Base-by-base conservation (phyloP, 2,329 filamentous ascomycete genomes). In the Arthroderma sp. region DNA sequence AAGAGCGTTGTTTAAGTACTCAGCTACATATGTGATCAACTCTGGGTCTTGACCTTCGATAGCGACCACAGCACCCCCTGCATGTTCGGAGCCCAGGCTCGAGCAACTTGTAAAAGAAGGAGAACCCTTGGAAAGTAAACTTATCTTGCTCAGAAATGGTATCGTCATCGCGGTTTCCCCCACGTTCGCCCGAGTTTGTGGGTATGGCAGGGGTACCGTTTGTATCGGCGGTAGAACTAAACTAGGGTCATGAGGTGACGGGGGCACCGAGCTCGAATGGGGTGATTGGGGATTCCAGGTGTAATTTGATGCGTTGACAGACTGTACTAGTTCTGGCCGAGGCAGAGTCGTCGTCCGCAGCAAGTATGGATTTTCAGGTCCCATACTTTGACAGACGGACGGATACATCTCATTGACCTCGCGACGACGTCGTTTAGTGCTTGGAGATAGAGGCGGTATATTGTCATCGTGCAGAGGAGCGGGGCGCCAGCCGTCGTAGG, bases 121-220 rank as follows among this genome's bases (percentile, higher is more conserved):
- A 49, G 86, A 86, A 62, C 96, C 88, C 60, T 83, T 84, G 15
- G 82, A 78, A 35, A 97, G 76, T 1, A 91, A 79, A 53, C 83
- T 82, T 64, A 95, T 81, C 70, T 95, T 95, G 62, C 83, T 83
- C 47, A 83, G 72, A 65, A 87, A 86, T 0, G 85, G 80, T 55
- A 93, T 86, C 25, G 78, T 82, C 83, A 87, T 88, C 59, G 91
- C 82, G 74, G 86, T 84, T 6, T 84, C 81, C 64, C 86, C 83
- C 21, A 86, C 73, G 53, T 66, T 77, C 62, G 71, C 63, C 73
- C 81, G 68, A 39, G 72, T 70, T 39, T 64, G 63, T 25, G 25
- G 41, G 3, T 67, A 58, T 54, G 63, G 67, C 15, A 65, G 65
- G 19, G 64, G 61, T 53, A 62, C 63, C 5, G 76, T 77, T 62